These are phyloP conservation scores for Pichia sp. DNA, from an alignment of 1,139 yeast species.

Conservation along the genomic window DNA sequence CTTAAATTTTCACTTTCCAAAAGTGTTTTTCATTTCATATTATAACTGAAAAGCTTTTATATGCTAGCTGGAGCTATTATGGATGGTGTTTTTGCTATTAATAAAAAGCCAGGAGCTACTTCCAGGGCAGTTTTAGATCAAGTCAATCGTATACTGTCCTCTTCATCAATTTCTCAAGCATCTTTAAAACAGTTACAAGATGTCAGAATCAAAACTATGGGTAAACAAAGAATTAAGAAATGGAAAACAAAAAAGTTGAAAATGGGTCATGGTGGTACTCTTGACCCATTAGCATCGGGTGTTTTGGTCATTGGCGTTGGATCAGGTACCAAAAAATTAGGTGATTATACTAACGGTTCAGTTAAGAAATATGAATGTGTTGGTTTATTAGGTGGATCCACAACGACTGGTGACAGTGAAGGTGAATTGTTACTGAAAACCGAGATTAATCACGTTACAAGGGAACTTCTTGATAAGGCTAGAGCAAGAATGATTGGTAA, in stretches of 20 bases:
- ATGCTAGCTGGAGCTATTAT: slow-evolving; percentile 28
- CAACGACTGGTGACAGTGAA: slow-evolving; percentile 91
- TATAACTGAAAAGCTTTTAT: too few species aligned
- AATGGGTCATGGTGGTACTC: slow-evolving; percentile 97
- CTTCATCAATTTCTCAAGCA: slow-evolving; percentile 51
- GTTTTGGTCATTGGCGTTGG: slow-evolving; percentile 90
- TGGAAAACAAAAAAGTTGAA: slow-evolving; percentile 50
- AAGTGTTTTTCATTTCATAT: too few species aligned
- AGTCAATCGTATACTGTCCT: slow-evolving; percentile 56
- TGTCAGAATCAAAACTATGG: slow-evolving; percentile 39
- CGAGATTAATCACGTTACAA: slow-evolving; percentile 51
- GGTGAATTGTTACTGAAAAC: slow-evolving; percentile 68
- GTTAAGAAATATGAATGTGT: slow-evolving; percentile 74
- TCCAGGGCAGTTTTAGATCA: slow-evolving; percentile 68
- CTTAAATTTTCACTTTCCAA: too few species aligned
- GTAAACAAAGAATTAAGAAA: slow-evolving; percentile 20
- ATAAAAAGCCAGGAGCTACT: slow-evolving; percentile 82
- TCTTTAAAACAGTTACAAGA: slow-evolving; percentile 48
- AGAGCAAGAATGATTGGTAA: slow-evolving; percentile 67
- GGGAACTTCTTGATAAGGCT: slow-evolving; percentile 44
- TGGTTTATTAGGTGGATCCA: slow-evolving; percentile 82
- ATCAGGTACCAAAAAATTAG: slow-evolving; percentile 75
- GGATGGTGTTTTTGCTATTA: slow-evolving; percentile 93
- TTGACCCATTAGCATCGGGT: slow-evolving; percentile 94
- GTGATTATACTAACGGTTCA: slow-evolving; percentile 64